Base-by-base conservation (phyloP, 139 green algal genomes). In the Chlamydomonas eustigma region DNA sequence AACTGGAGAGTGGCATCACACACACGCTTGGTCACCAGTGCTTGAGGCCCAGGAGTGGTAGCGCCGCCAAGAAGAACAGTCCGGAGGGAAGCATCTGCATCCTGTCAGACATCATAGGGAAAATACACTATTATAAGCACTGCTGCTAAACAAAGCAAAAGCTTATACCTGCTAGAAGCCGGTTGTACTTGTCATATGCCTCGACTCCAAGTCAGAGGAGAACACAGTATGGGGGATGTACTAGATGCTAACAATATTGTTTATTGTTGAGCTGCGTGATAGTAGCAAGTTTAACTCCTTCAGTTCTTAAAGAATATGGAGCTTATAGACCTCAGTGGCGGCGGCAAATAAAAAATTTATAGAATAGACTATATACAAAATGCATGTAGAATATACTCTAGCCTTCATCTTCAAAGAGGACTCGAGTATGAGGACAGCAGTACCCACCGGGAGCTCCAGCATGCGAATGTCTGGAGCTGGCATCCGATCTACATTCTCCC, bases 401-500 rank as follows among this genome's bases (percentile, higher is more conserved):
- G 6, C 65, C 5, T 30, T 37, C 33, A 39, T 6, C 52, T 28
- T 58, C 44, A 58, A 28, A 58, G 18, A 58, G 18, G 44, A 12
- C 18, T 58, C 44, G 18, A 18, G 44, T 58, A 12, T 28, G 44
- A 58, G 12, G 65, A 34, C 31, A 50, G 65, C 12, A 35, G 66
- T 18, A 4, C 68, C 3, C 71, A 80, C 75, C 75, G 75, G 64
- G 34, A 76, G 30, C 12, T 44, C 39, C 39, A 80, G 25, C 39
- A 75, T 69, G 32, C 75, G 30, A 33, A 75, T 66, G 37, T 80
- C 75, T 31, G 39, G 33, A 2, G 64, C 31, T 4, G 75, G 18
- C 75, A 76, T 76, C n/a, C 37, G 8, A 6, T 44, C 4, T 24
- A 68, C 2, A 6, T 51, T 32, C 4, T n/a, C 36, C 37, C 68